A percentile compares a stretch with the other conserved stretches of the same genome.
phyloP scores from a whole-genome alignment of 257 asterid species.

The Cinchona pubescens region DNA sequence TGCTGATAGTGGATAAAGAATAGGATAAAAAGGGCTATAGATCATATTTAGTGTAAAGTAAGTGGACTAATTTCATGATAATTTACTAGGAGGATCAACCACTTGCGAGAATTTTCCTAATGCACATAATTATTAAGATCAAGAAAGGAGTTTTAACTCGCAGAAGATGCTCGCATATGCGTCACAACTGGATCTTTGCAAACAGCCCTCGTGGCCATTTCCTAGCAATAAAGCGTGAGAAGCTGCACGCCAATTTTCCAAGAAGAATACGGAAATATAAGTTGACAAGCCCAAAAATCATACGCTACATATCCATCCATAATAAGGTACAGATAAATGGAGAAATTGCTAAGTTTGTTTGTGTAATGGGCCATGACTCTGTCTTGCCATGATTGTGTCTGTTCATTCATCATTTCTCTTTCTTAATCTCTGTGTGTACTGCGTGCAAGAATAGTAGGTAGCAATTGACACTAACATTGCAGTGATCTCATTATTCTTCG shows the following conservation, averaged over 20 bases:
- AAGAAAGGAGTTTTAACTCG: not conserved
- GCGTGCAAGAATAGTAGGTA: constrained; percentile 5
- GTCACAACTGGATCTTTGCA: not conserved
- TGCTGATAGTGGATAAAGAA: too few relatives aligned
- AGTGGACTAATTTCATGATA: not conserved
- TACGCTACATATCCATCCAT: not conserved
- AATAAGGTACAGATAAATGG: not conserved
- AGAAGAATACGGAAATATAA: not conserved
- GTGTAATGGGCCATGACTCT: constrained; percentile 9
- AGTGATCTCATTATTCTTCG: not conserved
- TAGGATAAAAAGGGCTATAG: too few relatives aligned
- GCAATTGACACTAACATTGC: not conserved
- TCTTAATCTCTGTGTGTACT: not conserved
- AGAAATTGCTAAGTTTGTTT: not conserved
- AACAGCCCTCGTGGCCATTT: constrained; percentile 11
- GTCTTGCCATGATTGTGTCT: constrained; percentile 15
- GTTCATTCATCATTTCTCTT: not conserved
- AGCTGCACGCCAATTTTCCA: not conserved
- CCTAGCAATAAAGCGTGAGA: not conserved
- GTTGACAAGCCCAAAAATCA: not conserved
- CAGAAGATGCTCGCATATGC: not conserved
- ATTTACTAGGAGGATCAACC: not conserved
- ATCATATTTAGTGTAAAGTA: too few relatives aligned
- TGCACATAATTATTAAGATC: not conserved
- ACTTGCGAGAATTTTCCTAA: not conserved